Evolutionary conservation across 2,329 filamentous ascomycete species (phyloP), one percentile per base, ranked within the genome.

Genomic region (Monilinia fructigena): DNA sequence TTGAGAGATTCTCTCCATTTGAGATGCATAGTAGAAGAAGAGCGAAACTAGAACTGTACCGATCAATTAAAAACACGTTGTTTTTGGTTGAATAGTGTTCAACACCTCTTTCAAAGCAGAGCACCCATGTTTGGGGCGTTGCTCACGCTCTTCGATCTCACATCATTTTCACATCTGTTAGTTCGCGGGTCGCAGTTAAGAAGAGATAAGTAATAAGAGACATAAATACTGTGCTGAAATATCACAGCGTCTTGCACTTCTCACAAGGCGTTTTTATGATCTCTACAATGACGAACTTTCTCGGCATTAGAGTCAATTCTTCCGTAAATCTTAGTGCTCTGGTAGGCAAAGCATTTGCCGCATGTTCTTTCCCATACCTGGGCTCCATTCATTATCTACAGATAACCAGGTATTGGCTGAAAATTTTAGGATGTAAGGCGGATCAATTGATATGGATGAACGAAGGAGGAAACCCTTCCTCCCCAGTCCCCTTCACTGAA

Each of bases 271-370:
- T 42, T 10, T 42, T 28, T 11, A 10, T 8, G 16, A 58, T 45
- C 26, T 42, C 38, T 42, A 16, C 23, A 14, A 7, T 23, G 7
- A 28, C 10, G 31, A 28, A 18, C 10, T 58, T 10, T 58, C 18
- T 45, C 16, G 10, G 28, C 38, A 14, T 26, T 45, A 28, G 7
- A 45, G 16, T 28, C 55, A 26, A 58, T 8, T 12, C 3, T 8
- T 12, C 2, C 23, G 1, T 28, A 0, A 1, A 0, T 20, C 38
- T 58, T 8, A 12, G 20, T 18, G 23, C 23, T 28, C 55, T 47
- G 40, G 11, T 59, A 59, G 20, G 55, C 55, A 16, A 59, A 59
- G 18, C 40, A 59, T 7, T 47, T 59, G 12, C 47, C 26, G 40
- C 23, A 47, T 5, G 18, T 23, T 40, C 20, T 40, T 23, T 7